Base-by-base conservation (phyloP, 2,329 filamentous ascomycete genomes). In the Sporothrix luriei region DNA sequence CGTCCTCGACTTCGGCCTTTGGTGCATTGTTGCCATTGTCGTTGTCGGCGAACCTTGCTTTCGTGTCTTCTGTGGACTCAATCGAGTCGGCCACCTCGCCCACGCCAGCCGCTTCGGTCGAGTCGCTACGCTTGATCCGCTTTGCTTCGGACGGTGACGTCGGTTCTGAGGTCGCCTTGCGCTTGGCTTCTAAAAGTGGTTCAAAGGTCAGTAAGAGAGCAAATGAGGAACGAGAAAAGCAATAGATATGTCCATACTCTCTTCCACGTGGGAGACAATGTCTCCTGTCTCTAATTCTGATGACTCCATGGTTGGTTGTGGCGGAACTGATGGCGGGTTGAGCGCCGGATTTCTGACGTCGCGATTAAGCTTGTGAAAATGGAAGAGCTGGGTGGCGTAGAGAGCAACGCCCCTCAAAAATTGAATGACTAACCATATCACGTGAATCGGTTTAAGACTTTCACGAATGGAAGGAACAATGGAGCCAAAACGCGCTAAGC, bases 141-240 rank as follows among this genome's bases (percentile, higher is more conserved):
- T 94, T 94, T 21, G 84, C 79, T 65, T 87, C 85, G 64, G 84
- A 84, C 24, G 87, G 84, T 66, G 87, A 88, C 69, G 84, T 81
- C 59, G 87, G 85, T 73, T 91, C 89, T 74, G 90, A 87, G 65
- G 82, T 83, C 4, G 91, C 90, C 80, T 93, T 93, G 78, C 91
- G 90, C 83, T 94, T 94, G 52, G 80, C 83, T 75, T 82, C 85
- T 86, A 71, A 4, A n/a, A 38, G n/a, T 21, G 9, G 3, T 9
- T 33, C 33, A 49, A 66, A 29, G 26, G 5, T 16, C 16, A 11
- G 19, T 19, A 14, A 46, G 0, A 9, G 9, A n/a, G 6, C 43
- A 6, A 6, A 59, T n/a, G 29, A 68, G 3, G 40, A 11, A 33
- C 40, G 40, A 9, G 40, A 11, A 43, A 5, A 4, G 9, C 33